These are phyloP conservation scores for Calcarisporium arbuscula DNA, from an alignment of 2,329 filamentous ascomycete genomes.

Conservation along the genomic window DNA sequence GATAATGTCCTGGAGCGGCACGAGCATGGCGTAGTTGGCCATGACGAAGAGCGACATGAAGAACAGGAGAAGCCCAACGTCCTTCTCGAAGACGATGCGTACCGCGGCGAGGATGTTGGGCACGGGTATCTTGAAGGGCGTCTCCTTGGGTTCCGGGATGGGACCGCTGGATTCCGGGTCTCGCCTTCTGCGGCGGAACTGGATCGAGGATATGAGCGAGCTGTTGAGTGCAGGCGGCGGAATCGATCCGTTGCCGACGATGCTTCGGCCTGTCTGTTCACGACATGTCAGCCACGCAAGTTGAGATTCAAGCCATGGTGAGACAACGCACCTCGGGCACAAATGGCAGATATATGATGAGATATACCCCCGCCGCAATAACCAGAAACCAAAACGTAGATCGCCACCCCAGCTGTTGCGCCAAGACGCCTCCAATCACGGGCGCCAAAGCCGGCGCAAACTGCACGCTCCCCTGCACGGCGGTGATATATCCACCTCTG, in stretches of 20 bases:
- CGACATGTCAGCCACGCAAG: too few species aligned
- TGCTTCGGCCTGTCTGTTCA: conserved; percentile 29
- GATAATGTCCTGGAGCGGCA: conserved; percentile 26
- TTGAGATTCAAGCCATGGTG: too few species aligned
- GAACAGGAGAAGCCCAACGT: conserved; percentile 25
- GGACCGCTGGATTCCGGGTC: conserved; percentile 13
- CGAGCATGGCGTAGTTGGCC: conserved; percentile 25
- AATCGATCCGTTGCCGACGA: conserved; percentile 41
- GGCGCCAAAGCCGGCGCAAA: conserved; percentile 38
- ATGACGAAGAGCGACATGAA: conserved; percentile 29
- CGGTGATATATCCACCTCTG: conserved; percentile 47
- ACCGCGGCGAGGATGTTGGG: conserved; percentile 24
- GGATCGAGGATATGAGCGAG: conserved; percentile 10
- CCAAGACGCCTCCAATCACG: conserved; percentile 46
- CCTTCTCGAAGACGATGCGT: conserved; percentile 26
- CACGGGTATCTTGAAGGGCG: conserved; percentile 15
- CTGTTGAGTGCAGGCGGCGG: conserved; percentile 23
- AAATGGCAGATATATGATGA: conserved; percentile 35
- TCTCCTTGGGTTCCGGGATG: conserved; percentile 6
- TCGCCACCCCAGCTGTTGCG: conserved; percentile 45
- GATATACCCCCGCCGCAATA: conserved; percentile 31
- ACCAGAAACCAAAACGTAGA: conserved; percentile 52
- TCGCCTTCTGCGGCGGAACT: conserved; percentile 6
- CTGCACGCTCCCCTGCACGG: conserved; percentile 35
- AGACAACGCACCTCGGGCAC: conserved; percentile 16